Conservation (phyloP, 192 early-diverging fungal species). For the Podila verticillata region DNA sequence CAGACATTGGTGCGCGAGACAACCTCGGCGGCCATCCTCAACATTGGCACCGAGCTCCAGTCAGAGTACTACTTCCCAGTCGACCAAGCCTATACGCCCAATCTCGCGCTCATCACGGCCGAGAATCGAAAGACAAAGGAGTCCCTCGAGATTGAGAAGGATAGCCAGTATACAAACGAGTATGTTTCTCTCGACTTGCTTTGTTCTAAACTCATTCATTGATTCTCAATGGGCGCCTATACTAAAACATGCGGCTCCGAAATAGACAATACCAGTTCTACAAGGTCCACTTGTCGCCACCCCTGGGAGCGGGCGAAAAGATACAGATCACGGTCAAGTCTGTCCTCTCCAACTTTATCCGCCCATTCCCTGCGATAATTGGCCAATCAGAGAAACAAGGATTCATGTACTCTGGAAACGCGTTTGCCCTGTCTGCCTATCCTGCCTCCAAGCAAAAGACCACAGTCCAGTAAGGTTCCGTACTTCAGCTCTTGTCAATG, state of each 20-base stretch:
- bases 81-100: slow-evolving; percentile 15
- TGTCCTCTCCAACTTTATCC: slow-evolving; percentile 53
- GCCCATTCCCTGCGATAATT: slow-evolving; percentile 60
- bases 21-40: slow-evolving; percentile 52
- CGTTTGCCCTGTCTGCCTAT: slow-evolving; percentile 75
- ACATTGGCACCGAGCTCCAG: slow-evolving; percentile 45
- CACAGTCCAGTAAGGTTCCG: slow-evolving; percentile 70
- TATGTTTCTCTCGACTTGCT: slow-evolving; percentile 5
- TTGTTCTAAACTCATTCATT: too few species aligned
- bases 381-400: slow-evolving; percentile 74
- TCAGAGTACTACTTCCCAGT: slow-evolving; percentile 61
- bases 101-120: slow-evolving; percentile 53
- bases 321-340: slow-evolving; percentile 65
- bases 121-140: slow-evolving; percentile 55
- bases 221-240: slow-evolving; percentile 22
- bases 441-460: slow-evolving; percentile 79
- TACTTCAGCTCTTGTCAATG: neutral
- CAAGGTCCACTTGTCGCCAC: slow-evolving; percentile 55
- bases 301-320: slow-evolving; percentile 67
- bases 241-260: neutral
- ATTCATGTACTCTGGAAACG: slow-evolving; percentile 68
- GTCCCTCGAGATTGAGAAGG: slow-evolving; percentile 29
- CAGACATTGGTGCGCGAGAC: slow-evolving; percentile 58
- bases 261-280: slow-evolving; percentile 53
- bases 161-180: slow-evolving; percentile 24